Conservation (phyloP, 129 eudicot species). For the Dittrichia graveolens region DNA sequence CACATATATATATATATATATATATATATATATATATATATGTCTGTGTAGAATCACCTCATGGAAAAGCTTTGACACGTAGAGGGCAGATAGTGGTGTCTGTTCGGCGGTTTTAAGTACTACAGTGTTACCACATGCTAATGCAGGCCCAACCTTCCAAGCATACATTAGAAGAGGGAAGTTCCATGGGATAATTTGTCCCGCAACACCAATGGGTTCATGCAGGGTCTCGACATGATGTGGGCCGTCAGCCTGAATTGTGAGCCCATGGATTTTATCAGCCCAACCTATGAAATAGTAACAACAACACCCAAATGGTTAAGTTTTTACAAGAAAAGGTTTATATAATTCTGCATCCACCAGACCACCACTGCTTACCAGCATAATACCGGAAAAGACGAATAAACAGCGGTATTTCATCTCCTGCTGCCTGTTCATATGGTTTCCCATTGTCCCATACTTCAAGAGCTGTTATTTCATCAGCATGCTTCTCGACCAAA, state of each 20-base stretch:
- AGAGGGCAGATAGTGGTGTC: constrained; percentile 77
- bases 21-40: no score
- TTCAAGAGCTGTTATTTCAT: constrained; percentile 84
- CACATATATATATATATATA: no score
- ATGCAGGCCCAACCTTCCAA: constrained; percentile 86
- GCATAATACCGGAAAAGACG: constrained; percentile 87
- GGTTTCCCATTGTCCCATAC: constrained; percentile 94
- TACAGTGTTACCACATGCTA: constrained; percentile 77
- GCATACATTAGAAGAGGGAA: constrained; percentile 77
- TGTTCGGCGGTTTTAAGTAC: constrained; percentile 85
- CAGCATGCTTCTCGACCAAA: constrained; percentile 71
- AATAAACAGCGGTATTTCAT: constrained; percentile 62
- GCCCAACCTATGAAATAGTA: constrained; percentile 65
- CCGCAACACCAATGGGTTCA: constrained; percentile 84
- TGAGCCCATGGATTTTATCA: constrained; percentile 77
- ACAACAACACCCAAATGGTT: constrained; percentile 20
- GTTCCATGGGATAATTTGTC: constrained; percentile 85
- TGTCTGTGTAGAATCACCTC: constrained; percentile 44
- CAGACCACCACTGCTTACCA: constrained; percentile 42
- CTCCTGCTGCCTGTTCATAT: constrained; percentile 58
- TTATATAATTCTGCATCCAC: neutral
- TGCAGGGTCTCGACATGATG: constrained; percentile 68
- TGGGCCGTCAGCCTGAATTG: constrained; percentile 76
- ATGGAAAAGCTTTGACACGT: constrained; percentile 61
- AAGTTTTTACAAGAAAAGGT: neutral